A percentile compares a stretch with the other conserved stretches of the same genome.
Conservation (phyloP, 495 filamentous ascomycete genomes). For the Aspergillus ostianus region DNA sequence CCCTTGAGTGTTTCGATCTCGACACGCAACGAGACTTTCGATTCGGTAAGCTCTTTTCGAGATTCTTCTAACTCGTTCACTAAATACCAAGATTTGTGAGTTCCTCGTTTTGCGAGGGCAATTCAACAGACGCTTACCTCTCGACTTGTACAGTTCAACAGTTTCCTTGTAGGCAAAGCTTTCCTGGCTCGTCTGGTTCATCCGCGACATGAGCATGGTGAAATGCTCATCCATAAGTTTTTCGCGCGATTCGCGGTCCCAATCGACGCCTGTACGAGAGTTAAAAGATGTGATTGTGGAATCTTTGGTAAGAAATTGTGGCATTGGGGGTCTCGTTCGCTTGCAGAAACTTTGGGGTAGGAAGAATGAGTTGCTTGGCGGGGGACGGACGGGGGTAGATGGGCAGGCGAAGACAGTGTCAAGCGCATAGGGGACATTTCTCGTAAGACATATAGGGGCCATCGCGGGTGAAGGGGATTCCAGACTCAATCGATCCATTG, state of each 20-base stretch:
- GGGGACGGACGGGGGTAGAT: slow-evolving; percentile 25
- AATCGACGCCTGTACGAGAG: slow-evolving; percentile 53
- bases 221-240: slow-evolving; percentile 64
- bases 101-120: slow-evolving; percentile 1
- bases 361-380: slow-evolving; percentile 18
- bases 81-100: slow-evolving; percentile 31
- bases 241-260: slow-evolving; percentile 67
- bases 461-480: slow-evolving; percentile 6
- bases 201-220: slow-evolving; percentile 55
- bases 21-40: slow-evolving; percentile 53
- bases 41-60: slow-evolving; percentile 53
- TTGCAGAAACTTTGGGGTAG: slow-evolving; percentile 23
- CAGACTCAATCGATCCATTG: slow-evolving; percentile 16
- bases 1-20: slow-evolving; percentile 58
- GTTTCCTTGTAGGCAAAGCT: slow-evolving; percentile 65
- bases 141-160: slow-evolving; percentile 65
- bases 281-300: slow-evolving; percentile 59
- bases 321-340: slow-evolving; percentile 20
- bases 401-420: slow-evolving; percentile 17
- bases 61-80: slow-evolving; percentile 66
- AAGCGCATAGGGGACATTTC: slow-evolving; percentile 16
- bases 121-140: slow-evolving; percentile 56
- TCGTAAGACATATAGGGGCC: slow-evolving; percentile 8
- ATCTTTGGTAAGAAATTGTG: slow-evolving; percentile 64
- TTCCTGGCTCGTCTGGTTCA: slow-evolving; percentile 60